Evolutionary conservation across 345 rosid species (phyloP), one percentile per base, ranked within the genome.

Genomic region (Pelargonium nanum): DNA sequence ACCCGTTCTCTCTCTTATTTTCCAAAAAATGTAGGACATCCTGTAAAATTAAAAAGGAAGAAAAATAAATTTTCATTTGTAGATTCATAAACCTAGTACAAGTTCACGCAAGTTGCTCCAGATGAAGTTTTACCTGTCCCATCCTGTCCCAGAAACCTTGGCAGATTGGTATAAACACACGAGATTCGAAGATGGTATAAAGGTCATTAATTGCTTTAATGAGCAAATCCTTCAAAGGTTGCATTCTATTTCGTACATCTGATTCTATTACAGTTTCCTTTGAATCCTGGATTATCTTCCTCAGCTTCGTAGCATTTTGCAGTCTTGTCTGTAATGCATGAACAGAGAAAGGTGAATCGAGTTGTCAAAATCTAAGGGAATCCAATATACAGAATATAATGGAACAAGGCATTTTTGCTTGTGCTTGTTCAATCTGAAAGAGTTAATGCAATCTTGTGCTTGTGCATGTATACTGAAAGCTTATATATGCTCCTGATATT

Each of bases 91-190:
- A 24, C 25, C 48, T 1, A 50, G 22, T 48, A 59, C 26, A 5
- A 40, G n/a, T 30, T 51, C 0, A 40, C 50, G 7, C 1, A 60
- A 23, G 26, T 44, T 4, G 17, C 20, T 17, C 60, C n/a, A 40
- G 53, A 22, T 40, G 48, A 9, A 40, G 48, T 6, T 64, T 74
- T 63, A 86, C 98, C 85, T 83, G 93, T 66, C 98, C 98, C 88
- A 87, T 87, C 58, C 86, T 85, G 67, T 93, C 99, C 99, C 99
- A 93, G 65, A 80, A 93, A 56, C 96, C 95, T 40, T 96, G 82
- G 52, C 90, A 87, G 56, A 93, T 76, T 26, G 90, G 80, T 25
- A 87, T 74, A 73, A 93, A 93, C 22, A 93, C 94, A n/a, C 76
- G 84, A 64, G 83, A 75, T 77, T 84, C 97, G 19, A 86, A 84